Evolutionary conservation across 495 filamentous ascomycete species (phyloP).

Genomic region (Apodospora peruviana): DNA sequence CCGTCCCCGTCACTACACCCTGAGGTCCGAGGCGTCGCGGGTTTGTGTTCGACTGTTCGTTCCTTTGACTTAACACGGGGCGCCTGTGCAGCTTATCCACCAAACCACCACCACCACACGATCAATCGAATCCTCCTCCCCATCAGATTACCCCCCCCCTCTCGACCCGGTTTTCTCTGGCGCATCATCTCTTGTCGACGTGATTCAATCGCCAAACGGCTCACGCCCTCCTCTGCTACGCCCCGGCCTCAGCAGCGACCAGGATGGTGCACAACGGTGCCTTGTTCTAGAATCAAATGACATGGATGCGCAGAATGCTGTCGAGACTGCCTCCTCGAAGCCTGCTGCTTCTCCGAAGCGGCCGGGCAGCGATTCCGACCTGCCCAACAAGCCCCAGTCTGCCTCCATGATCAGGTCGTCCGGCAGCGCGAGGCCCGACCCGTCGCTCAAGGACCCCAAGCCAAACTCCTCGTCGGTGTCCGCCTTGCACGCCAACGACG

Average conservation of each 20-base stretch:
- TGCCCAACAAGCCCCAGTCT: conserved; percentile 31
- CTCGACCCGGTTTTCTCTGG: conserved; percentile 7
- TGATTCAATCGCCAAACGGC: conserved; percentile 20
- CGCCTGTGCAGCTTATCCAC: conserved; percentile 17
- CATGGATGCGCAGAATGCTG: conserved; percentile 57
- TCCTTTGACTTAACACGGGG: conserved; percentile 18
- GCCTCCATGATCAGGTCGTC: conserved; percentile 31
- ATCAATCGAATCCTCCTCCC: conserved; percentile 8
- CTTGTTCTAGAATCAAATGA: conserved; percentile 47
- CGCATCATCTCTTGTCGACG: conserved; percentile 18
- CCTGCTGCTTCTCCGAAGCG: conserved; percentile 45
- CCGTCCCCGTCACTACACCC: too few species aligned
- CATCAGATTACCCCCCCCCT: not conserved
- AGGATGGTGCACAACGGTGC: conserved; percentile 49
- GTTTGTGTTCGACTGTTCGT: too few species aligned
- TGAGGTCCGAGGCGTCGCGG: too few species aligned
- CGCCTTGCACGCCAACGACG: conserved; percentile 24
- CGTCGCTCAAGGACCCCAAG: conserved; percentile 18
- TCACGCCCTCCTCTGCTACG: conserved; percentile 6
- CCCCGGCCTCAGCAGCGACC: conserved; percentile 35
- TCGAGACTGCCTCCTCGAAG: conserved; percentile 51
- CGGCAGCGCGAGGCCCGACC: conserved; percentile 18
- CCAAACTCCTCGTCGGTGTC: conserved; percentile 9
- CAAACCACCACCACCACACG: conserved; percentile 7
- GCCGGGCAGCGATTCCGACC: conserved; percentile 36